A percentile compares a stretch with the other conserved stretches of the same genome.
Evolutionary conservation across 345 rosid species (phyloP).

Genomic region (thale cress (Arabidopsis thaliana)): TAIR10.1 NC_003074.8:2961001-2961500

Average conservation of each 20-base stretch:
- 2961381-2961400: not conserved
- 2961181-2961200: conserved; percentile 34
- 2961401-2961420: not conserved
- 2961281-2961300: not conserved
- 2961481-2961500: conserved; percentile 84
- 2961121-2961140: conserved; percentile 33
- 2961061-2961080: conserved; percentile 22
- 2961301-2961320: conserved; percentile 48
- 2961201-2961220: conserved; percentile 20
- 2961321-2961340: conserved; percentile 76
- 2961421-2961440: conserved; percentile 5
- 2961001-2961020: conserved; percentile 85
- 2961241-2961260: conserved; percentile 9
- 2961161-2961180: conserved; percentile 27
- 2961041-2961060: conserved; percentile 32
- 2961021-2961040: conserved; percentile 51
- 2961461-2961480: conserved; percentile 92
- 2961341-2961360: conserved; percentile 77
- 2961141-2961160: conserved; percentile 27
- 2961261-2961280: conserved; percentile 23
- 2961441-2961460: conserved; percentile 56
- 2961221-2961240: conserved; percentile 15
- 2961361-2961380: conserved; percentile 59
- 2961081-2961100: conserved; percentile 40
- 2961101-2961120: conserved; percentile 30